Percentiles rank a stretch among this genome's conserved stretches.
Conservation (phyloP, 208 protist genomes). For the Crithidia thermophila region DNA sequence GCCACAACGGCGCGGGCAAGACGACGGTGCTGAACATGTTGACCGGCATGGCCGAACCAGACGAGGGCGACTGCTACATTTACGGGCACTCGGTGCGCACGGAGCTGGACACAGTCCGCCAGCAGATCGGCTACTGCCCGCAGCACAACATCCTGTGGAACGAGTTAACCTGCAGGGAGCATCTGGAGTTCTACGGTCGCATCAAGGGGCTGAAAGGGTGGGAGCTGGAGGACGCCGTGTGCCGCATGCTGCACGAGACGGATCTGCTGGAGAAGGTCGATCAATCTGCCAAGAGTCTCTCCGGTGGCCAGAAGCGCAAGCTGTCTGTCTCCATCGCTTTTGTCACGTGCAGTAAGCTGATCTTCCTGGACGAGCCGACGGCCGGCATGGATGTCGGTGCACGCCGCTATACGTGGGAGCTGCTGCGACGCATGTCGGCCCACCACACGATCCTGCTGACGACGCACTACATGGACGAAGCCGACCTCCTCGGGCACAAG, state of each 20-base stretch:
- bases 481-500: conserved; percentile 91
- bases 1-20: conserved; percentile 89
- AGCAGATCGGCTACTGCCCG: conserved; percentile 73
- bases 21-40: conserved; percentile 81
- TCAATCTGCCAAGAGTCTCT: conserved; percentile 35
- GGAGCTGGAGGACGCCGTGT: conserved; percentile 37
- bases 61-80: conserved; percentile 70
- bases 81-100: conserved; percentile 64
- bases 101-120: conserved; percentile 47
- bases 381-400: conserved; percentile 86
- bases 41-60: conserved; percentile 65
- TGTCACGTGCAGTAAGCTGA: no score
- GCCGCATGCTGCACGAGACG: conserved; percentile 49
- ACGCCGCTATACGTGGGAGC: conserved; percentile 80
- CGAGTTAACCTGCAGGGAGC: conserved; percentile 86
- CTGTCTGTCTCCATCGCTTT: conserved; percentile 87
- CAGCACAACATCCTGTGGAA: conserved; percentile 64
- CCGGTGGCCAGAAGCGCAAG: conserved; percentile 86
- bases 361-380: conserved; percentile 44
- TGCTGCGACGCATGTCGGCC: conserved; percentile 51
- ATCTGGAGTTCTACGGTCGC: conserved; percentile 87
- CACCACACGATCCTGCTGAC: conserved; percentile 71
- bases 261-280: conserved; percentile 65
- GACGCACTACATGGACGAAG: conserved; percentile 98
- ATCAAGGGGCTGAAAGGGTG: conserved; percentile 83